Evolutionary conservation across 2,329 filamentous ascomycete genomes (phyloP).

Genomic region (Phaeoacremonium minimum): DNA sequence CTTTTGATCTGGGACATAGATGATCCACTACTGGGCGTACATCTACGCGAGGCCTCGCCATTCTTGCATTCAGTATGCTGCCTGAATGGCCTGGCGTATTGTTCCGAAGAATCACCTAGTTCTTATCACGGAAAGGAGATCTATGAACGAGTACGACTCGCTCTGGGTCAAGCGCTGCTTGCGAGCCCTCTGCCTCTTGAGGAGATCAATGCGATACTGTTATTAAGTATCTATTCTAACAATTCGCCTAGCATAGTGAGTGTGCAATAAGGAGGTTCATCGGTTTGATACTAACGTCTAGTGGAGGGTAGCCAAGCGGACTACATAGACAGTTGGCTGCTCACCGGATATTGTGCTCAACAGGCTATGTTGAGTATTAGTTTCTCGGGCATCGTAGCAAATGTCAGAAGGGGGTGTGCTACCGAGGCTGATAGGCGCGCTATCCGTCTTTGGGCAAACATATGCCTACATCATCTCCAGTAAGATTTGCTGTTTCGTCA

Average conservation of each 20-base stretch:
- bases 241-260: not conserved
- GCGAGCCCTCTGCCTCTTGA: constrained; percentile 32
- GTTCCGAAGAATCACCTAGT: no score
- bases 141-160: constrained; percentile 31
- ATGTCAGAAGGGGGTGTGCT: not conserved
- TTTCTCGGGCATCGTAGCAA: constrained; percentile 28
- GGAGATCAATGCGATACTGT: constrained; percentile 33
- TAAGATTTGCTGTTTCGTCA: not conserved
- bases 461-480: constrained; percentile 3
- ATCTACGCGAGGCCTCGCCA: constrained; percentile 25
- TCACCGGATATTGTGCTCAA: constrained; percentile 35
- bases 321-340: constrained; percentile 36
- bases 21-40: constrained; percentile 6
- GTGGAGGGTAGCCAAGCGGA: constrained; percentile 14
- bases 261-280: no score
- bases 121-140: no score
- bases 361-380: constrained; percentile 37
- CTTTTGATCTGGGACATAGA: constrained; percentile 1
- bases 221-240: constrained; percentile 30
- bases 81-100: constrained; percentile 29
- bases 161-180: constrained; percentile 31
- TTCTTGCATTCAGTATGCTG: constrained; percentile 35
- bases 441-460: constrained; percentile 2
- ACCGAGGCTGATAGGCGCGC: constrained; percentile 3
- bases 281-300: no score